Evolutionary conservation across 345 rosid genomes (phyloP), one percentile per base, ranked within the genome.

Genomic region (Mercurialis annua): DNA sequence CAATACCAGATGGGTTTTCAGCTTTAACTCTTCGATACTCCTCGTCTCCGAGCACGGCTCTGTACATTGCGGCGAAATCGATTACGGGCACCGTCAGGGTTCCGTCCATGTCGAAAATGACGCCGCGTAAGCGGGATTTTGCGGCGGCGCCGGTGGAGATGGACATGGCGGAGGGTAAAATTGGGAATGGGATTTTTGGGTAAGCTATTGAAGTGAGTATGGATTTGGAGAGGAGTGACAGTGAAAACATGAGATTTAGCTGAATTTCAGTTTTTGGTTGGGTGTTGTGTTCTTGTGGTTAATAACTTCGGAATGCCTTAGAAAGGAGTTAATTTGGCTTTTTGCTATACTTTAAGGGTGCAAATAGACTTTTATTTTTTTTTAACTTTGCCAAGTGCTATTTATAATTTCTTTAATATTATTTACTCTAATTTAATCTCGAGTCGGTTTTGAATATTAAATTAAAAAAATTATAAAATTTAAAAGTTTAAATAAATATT

Each of bases 1-100:
- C 96, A 64, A 93, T 85, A 9, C 98, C 97, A 30, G 83, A 73
- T 1, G 97, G 94, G 59, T 59, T 89, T 78, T 90, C 83, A 1
- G 90, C 82, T 68, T 72, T 85, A 74, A 89, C 23, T 59, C 96
- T 78, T 69, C 44, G 65, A 77, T 89, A 93, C 73, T 89, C 92
- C 23, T 73, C 84, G 18, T 89, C 92, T 12, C 96, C 97, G 17
- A 93, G 96, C 21, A 93, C 97, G 64, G 85, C 69, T 71, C 71
- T 81, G 83, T 90, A 87, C 98, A 93, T 93, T 70, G 96, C 83
- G 0, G 91, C 74, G 80, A 93, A 93, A 71, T 93, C 96, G 72
- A 93, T 93, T 54, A 72, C 91, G n/a, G 97, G 97, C 53, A 90
- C 88, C 27, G 95, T 93, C 52, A 93, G 81, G 69, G 98, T 92